Conservation (phyloP, 352 stramenopile species). For the Phytophthora fragariaefolia region DNA sequence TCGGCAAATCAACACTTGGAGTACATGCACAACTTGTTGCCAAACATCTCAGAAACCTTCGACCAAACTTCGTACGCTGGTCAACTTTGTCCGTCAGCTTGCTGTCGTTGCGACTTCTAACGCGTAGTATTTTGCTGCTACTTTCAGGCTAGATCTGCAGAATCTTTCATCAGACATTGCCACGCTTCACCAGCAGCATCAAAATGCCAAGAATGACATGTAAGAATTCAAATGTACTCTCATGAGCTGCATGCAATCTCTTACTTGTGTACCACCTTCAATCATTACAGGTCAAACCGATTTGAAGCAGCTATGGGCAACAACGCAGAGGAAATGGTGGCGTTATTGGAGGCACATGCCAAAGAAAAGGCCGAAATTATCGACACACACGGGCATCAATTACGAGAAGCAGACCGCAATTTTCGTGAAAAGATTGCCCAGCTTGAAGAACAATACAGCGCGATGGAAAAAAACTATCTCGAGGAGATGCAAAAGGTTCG, state of each 20-base stretch:
- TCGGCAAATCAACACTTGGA: conserved; percentile 65
- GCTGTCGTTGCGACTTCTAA: neutral
- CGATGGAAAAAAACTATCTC: conserved; percentile 40
- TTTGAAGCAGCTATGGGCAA: conserved; percentile 49
- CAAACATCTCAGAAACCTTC: conserved; percentile 37
- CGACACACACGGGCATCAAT: conserved; percentile 32
- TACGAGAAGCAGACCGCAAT: conserved; percentile 22
- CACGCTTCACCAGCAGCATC: conserved; percentile 52
- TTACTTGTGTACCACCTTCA: neutral
- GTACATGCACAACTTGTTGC: conserved; percentile 54
- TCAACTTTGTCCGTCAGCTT: neutral
- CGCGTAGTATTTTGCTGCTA: neutral
- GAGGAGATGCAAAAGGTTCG: conserved; percentile 50
- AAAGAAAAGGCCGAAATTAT: conserved; percentile 40
- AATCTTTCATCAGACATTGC: conserved; percentile 55
- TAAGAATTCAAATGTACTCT: conserved; percentile 14
- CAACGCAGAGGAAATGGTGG: conserved; percentile 53
- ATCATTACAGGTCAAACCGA: conserved; percentile 33
- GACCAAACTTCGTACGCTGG: conserved; percentile 48
- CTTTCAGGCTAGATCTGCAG: conserved; percentile 38
- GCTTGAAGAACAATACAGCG: conserved; percentile 40
- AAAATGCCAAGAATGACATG: conserved; percentile 45
- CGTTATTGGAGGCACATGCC: conserved; percentile 44
- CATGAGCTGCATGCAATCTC: neutral
- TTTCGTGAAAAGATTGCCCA: conserved; percentile 41